Evolutionary conservation across 78 protist species (phyloP), one percentile per base, ranked within the genome.

Genomic region (Planoprotostelium fungivorum): DNA sequence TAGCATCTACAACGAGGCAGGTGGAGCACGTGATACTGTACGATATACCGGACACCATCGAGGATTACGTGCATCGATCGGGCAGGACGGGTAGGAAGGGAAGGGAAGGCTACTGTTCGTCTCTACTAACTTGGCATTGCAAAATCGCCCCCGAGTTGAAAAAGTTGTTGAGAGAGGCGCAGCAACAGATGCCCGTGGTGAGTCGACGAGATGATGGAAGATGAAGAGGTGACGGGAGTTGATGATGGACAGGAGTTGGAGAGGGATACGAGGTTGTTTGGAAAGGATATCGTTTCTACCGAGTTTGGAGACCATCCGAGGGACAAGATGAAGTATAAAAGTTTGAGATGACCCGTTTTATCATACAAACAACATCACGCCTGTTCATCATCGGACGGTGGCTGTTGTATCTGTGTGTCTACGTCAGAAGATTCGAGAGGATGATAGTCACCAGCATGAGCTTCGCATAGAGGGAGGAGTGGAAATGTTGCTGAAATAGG

Each of bases 1-100:
- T 51, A 5, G 73, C 5, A 25, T 16, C 5, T 51, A 25, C 31
- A 51, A 51, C 73, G 31, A 51, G 5, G 16, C 73, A 51, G 73
- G 99, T 99, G 1, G 98, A 96, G 38, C 51, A 96, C 0, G 99
- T 99, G 38, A 87, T 99, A 86, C 98, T 99, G 90, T 99, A 87
- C 92, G 99, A 98, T 37, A 84, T 99, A n/a, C 99, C 99, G 37
- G 73, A 90, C 29, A 35, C 90, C 88, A 35, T 94, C 29, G 96
- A 96, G 63, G 95, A 96, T 85, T 99, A 99, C 94, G 92, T 99
- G 38, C 99, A 99, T 84, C 90, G 99, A 23, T 98, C 97, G 23
- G 99, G 99, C 37, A 51, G 99, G 29, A 98, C 99, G 1, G 99
- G 99, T 36, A 93, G 99, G 0, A 99, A 99, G 0, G 99, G 99